Conservation (phyloP, 2,329 filamentous ascomycete genomes). For the Aurifilum marmelostoma region DNA sequence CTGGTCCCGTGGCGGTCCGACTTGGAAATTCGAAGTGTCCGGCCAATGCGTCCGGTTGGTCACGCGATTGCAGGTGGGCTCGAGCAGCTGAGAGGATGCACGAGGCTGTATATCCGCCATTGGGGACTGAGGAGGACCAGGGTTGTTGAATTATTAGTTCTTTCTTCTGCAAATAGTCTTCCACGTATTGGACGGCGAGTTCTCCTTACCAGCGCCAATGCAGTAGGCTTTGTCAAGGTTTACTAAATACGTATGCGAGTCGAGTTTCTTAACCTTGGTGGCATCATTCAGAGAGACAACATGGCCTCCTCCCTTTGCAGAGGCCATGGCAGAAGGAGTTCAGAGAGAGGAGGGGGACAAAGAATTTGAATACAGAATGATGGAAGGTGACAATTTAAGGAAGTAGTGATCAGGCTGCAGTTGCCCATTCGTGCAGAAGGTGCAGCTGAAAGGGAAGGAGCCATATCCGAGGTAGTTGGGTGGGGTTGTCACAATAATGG, state of each 20-base stretch:
- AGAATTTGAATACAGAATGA: neutral
- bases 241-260: neutral
- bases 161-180: neutral
- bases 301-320: neutral
- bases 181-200: neutral
- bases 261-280: neutral
- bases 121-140: neutral
- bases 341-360: neutral
- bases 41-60: constrained; percentile 44
- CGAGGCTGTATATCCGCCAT: neutral
- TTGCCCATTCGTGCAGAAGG: neutral
- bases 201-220: constrained; percentile 1
- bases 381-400: neutral
- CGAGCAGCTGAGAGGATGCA: constrained; percentile 8
- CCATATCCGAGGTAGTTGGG: neutral
- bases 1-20: constrained; percentile 43
- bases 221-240: neutral
- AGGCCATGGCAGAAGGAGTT: neutral
- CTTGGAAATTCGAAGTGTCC: constrained; percentile 47
- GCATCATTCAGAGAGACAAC: neutral
- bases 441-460: neutral
- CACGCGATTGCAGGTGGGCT: constrained; percentile 39
- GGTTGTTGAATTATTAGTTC: neutral
- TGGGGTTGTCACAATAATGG: neutral
- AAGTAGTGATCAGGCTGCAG: neutral